These are phyloP conservation scores for Tetracladium maxilliforme DNA, from an alignment of 2,329 filamentous ascomycete species.

Conservation along the genomic window DNA sequence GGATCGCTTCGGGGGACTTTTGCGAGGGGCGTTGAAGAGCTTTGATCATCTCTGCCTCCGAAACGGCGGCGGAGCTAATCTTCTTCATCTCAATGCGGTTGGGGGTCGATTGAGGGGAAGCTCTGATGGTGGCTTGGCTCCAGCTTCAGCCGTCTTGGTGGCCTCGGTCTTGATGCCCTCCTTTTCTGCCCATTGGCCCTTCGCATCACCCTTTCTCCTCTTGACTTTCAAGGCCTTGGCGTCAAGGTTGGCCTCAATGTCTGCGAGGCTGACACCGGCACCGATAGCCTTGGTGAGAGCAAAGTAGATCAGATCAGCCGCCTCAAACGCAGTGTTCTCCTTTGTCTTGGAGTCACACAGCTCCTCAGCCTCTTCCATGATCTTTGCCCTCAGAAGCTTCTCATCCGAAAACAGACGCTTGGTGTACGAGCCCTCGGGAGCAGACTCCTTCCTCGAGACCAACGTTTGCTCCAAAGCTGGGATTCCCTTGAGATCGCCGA, in stretches of 20 bases:
- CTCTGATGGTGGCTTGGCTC: conserved; percentile 19
- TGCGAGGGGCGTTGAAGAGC: conserved; percentile 82
- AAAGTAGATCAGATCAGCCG: conserved; percentile 93
- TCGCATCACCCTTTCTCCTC: conserved; percentile 83
- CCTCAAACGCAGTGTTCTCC: conserved; percentile 82
- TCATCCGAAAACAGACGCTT: conserved; percentile 83
- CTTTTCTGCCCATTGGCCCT: conserved; percentile 82
- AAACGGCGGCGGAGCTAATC: conserved; percentile 52
- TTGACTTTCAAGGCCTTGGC: conserved; percentile 93
- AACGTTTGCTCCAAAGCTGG: conserved; percentile 79
- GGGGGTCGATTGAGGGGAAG: conserved; percentile 7
- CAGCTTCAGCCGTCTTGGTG: conserved; percentile 17
- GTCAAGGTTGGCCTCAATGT: conserved; percentile 86
- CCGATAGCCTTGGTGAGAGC: conserved; percentile 79
- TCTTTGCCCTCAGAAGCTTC: conserved; percentile 83
- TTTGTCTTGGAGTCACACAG: conserved; percentile 74
- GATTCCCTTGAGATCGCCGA: conserved; percentile 71
- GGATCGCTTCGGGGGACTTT: conserved; percentile 84
- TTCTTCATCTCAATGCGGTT: conserved; percentile 49
- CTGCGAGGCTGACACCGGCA: conserved; percentile 70
- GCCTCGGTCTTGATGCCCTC: conserved; percentile 42
- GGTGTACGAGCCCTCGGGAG: conserved; percentile 85
- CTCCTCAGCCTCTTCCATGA: conserved; percentile 96
- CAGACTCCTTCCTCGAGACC: conserved; percentile 63
- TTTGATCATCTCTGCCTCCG: conserved; percentile 50